A percentile compares a stretch with the other conserved stretches of the same genome.
Evolutionary conservation across 1,284 basidiomycete genomes (phyloP).

Genomic region (Moniliella sp.): DNA sequence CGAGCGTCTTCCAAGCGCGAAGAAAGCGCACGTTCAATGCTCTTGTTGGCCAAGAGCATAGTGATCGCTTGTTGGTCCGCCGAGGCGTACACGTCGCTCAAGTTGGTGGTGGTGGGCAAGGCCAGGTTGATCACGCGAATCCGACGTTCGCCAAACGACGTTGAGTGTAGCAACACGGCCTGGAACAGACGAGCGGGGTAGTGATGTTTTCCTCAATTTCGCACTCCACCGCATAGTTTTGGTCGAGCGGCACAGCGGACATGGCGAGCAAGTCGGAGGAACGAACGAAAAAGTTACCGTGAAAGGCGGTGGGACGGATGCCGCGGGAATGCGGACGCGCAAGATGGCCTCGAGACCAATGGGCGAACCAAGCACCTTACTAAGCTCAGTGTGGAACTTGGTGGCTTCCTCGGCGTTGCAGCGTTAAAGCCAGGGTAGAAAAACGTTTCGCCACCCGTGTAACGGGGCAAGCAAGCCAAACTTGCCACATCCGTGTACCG

Average conservation of each 20-base stretch:
- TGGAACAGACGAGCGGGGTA: slow-evolving; percentile 78
- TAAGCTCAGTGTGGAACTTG: slow-evolving; percentile 94
- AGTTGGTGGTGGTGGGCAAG: slow-evolving; percentile 74
- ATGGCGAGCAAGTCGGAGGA: slow-evolving; percentile 89
- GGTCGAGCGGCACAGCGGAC: slow-evolving; percentile 84
- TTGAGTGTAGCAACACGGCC: slow-evolving; percentile 84
- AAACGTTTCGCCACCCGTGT: slow-evolving; percentile 92
- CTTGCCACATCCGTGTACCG: slow-evolving; percentile 88
- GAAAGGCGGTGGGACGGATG: slow-evolving; percentile 86
- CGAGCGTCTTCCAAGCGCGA: slow-evolving; percentile 73
- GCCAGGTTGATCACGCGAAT: slow-evolving; percentile 86
- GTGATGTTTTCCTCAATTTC: slow-evolving; percentile 90
- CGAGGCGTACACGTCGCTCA: slow-evolving; percentile 80
- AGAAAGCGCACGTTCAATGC: slow-evolving; percentile 73
- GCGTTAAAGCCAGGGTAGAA: slow-evolving; percentile 98
- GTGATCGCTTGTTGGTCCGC: slow-evolving; percentile 82
- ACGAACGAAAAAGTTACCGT: slow-evolving; percentile 97
- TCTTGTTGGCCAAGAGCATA: slow-evolving; percentile 80
- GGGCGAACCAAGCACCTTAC: slow-evolving; percentile 70
- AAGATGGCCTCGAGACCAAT: slow-evolving; percentile 93
- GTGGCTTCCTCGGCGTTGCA: slow-evolving; percentile 72
- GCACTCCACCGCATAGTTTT: slow-evolving; percentile 87
- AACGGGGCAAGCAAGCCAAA: slow-evolving; percentile 72
- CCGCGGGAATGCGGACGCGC: slow-evolving; percentile 69
- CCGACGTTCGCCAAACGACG: slow-evolving; percentile 81